Percentiles rank a stretch among this genome's conserved stretches.
Evolutionary conservation across 176 grass and related monocot species (phyloP).

Genomic region (Alloteropsis semialata): DNA sequence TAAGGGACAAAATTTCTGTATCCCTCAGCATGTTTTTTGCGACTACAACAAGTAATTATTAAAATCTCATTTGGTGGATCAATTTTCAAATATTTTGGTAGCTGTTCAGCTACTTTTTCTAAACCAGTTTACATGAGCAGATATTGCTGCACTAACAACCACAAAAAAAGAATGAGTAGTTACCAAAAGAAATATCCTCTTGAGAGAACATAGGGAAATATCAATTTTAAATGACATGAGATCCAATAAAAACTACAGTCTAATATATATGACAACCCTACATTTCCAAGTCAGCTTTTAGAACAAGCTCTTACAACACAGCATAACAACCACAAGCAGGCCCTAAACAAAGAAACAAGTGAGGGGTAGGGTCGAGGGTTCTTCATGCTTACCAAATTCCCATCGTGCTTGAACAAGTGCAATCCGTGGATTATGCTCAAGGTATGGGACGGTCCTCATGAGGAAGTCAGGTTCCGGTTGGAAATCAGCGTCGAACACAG

Average conservation of each 20-base stretch:
- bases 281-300: background rate
- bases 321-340: background rate
- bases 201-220: background rate
- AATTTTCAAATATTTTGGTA: background rate
- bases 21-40: background rate
- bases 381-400: constrained; percentile 76
- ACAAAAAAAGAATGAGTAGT: background rate
- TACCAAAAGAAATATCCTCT: background rate
- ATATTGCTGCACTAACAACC: background rate
- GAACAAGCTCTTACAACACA: background rate
- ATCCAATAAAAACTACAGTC: background rate
- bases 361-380: constrained; percentile 3
- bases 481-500: constrained; percentile 95
- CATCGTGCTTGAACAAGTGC: constrained; percentile 92
- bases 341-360: background rate
- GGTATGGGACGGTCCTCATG: constrained; percentile 67
- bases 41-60: background rate
- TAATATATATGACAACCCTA: background rate
- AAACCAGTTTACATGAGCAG: background rate
- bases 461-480: constrained; percentile 90
- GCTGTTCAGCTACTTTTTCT: background rate
- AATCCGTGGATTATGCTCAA: constrained; percentile 58
- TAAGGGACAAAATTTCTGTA: background rate
- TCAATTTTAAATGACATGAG: background rate
- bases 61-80: background rate